Conservation (phyloP, 306 rosid genomes). For the Begonia loranthoides region DNA sequence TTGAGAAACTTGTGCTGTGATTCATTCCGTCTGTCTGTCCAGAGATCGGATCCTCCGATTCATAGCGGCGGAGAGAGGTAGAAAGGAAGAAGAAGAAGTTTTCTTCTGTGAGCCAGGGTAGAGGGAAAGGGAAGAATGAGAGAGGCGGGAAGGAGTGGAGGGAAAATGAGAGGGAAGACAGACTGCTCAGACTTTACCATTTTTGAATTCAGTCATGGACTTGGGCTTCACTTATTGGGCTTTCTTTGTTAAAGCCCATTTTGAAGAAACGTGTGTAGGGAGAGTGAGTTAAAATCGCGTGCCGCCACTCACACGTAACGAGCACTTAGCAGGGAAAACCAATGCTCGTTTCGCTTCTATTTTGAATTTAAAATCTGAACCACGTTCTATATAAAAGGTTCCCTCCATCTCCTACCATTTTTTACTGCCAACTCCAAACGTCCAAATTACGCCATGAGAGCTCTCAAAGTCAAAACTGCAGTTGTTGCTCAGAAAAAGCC, state of each 20-base stretch:
- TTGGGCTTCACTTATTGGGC: too few species aligned
- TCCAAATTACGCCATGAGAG: conserved; percentile 13
- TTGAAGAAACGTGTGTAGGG: too few species aligned
- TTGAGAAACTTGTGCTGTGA: conserved; percentile 63
- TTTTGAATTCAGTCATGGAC: too few species aligned
- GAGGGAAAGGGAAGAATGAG: conserved; percentile 19
- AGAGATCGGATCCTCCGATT: conserved; percentile 14
- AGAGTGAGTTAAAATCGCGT: too few species aligned
- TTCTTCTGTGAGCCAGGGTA: too few species aligned
- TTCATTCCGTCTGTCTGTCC: conserved; percentile 12
- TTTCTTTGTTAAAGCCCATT: too few species aligned
- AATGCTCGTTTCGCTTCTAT: background rate
- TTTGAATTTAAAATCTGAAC: background rate
- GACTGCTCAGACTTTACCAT: too few species aligned
- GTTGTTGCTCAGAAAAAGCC: conserved; percentile 16
- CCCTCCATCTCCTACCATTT: background rate
- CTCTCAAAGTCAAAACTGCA: conserved; percentile 2
- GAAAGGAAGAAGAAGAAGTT: background rate
- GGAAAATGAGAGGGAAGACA: too few species aligned
- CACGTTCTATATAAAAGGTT: background rate
- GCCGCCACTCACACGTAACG: too few species aligned
- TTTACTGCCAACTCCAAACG: background rate
- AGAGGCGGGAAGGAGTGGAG: conserved; percentile 7
- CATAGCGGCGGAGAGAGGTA: background rate
- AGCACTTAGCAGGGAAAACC: too few species aligned